These are phyloP conservation scores for Annona squamosa DNA, from an alignment of 164 flowering plant species.

Conservation along the genomic window DNA sequence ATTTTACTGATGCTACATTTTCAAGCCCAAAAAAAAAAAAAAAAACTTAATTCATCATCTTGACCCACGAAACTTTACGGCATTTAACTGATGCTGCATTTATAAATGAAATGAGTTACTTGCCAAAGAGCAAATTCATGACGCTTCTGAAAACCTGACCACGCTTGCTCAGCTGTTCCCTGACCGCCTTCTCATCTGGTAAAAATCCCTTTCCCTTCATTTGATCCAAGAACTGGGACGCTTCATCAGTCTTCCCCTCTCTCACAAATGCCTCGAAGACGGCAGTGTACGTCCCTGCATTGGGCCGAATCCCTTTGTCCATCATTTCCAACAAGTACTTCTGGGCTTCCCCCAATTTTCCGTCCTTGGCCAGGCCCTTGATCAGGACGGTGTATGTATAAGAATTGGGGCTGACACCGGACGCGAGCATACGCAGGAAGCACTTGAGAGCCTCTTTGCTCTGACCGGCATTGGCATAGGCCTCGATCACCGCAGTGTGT, in stretches of 20 bases:
- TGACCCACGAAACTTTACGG: too few species aligned
- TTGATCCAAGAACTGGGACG: conserved; percentile 43
- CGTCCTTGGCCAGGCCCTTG: conserved; percentile 48
- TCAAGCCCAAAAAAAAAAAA: too few species aligned
- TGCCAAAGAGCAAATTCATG: conserved; percentile 42
- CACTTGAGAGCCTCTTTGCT: conserved; percentile 58
- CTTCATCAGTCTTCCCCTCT: conserved; percentile 49
- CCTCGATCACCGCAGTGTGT: conserved; percentile 82
- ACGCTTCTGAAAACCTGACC: conserved; percentile 43
- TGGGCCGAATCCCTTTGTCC: conserved; percentile 53
- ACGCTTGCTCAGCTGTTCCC: conserved; percentile 48
- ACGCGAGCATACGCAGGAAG: conserved; percentile 58
- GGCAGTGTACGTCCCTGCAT: conserved; percentile 41
- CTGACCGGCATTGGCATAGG: conserved; percentile 66
- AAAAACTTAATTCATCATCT: too few species aligned
- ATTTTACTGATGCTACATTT: too few species aligned
- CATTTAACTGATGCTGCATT: background rate
- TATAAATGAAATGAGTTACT: background rate
- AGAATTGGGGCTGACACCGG: conserved; percentile 75
- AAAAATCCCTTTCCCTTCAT: conserved; percentile 56
- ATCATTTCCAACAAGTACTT: conserved; percentile 73
- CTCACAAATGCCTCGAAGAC: conserved; percentile 54
- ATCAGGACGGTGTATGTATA: conserved; percentile 67
- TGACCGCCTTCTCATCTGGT: conserved; percentile 48
- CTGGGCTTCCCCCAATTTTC: conserved; percentile 43